These are phyloP conservation scores for Lasiodiplodia sp. DNA, from an alignment of 2,329 filamentous ascomycete species.

Conservation along the genomic window DNA sequence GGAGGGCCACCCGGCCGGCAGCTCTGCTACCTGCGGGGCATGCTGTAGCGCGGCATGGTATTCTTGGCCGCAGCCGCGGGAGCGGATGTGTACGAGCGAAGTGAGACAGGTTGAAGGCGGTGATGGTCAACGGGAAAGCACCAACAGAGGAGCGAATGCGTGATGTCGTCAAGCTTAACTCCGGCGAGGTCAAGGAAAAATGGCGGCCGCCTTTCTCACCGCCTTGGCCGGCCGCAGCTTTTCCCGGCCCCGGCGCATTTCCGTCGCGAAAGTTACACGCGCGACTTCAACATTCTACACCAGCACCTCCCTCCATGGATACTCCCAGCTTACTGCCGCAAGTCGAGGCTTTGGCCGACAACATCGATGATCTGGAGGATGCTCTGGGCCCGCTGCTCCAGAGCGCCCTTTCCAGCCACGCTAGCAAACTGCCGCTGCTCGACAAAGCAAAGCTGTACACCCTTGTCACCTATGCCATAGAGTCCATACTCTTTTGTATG, in stretches of 20 bases:
- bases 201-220: slow-evolving; percentile 3
- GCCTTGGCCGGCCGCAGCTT: neutral
- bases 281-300: slow-evolving; percentile 7
- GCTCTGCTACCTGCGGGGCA: slow-evolving; percentile 53
- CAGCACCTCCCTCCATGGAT: slow-evolving; percentile 54
- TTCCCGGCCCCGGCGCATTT: slow-evolving; percentile 21
- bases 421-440: slow-evolving; percentile 84
- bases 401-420: slow-evolving; percentile 68
- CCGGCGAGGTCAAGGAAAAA: slow-evolving; percentile 14
- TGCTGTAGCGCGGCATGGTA: slow-evolving; percentile 48
- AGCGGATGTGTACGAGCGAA: slow-evolving; percentile 45
- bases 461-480: slow-evolving; percentile 86
- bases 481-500: slow-evolving; percentile 82
- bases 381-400: slow-evolving; percentile 74
- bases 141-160: neutral
- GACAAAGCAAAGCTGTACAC: slow-evolving; percentile 95
- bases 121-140: neutral
- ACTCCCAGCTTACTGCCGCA: slow-evolving; percentile 68
- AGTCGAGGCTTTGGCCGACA: slow-evolving; percentile 75
- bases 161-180: slow-evolving; percentile 1
- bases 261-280: neutral
- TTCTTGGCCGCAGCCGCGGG: slow-evolving; percentile 56
- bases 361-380: slow-evolving; percentile 80
- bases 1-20: slow-evolving; percentile 53
- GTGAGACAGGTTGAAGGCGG: slow-evolving; percentile 54